Evolutionary conservation across 2,329 filamentous ascomycete genomes (phyloP).

Genomic region (Magnaporthales sp.): DNA sequence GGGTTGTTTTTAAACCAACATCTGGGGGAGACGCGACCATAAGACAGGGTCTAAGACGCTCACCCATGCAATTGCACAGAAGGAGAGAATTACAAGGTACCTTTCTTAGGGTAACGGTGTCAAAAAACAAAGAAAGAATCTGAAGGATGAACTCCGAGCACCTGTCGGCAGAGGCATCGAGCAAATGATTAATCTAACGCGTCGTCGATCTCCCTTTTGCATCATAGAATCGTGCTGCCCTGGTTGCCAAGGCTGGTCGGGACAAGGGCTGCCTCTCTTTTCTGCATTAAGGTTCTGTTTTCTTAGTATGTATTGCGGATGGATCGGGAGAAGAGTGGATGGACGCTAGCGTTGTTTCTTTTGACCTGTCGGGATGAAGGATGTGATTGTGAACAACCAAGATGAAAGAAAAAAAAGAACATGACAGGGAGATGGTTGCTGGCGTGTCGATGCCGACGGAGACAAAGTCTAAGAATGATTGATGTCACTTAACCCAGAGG

Average conservation of each 20-base stretch:
- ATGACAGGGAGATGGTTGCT: too few relatives aligned
- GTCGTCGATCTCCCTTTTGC: background rate
- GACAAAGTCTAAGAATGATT: too few relatives aligned
- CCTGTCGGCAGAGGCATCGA: background rate
- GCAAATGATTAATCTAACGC: background rate
- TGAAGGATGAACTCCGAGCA: background rate
- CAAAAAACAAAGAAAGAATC: background rate
- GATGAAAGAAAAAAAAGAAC: too few relatives aligned
- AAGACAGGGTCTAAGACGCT: background rate
- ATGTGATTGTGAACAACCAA: background rate
- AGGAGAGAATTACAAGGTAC: background rate
- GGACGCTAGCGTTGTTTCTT: background rate
- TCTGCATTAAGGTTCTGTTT: background rate
- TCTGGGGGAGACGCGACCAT: background rate
- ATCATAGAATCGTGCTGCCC: background rate
- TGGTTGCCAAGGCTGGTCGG: background rate
- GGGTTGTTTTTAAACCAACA: background rate
- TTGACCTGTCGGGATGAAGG: background rate
- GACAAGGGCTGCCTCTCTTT: background rate
- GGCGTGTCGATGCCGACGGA: too few relatives aligned
- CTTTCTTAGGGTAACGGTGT: background rate
- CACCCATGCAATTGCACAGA: background rate
- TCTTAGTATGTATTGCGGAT: background rate
- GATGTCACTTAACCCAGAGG: background rate
- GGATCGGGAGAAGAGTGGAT: background rate